Base-by-base conservation (phyloP, 2,329 filamentous ascomycete species). In the Conoideocrella luteorostrata region DNA sequence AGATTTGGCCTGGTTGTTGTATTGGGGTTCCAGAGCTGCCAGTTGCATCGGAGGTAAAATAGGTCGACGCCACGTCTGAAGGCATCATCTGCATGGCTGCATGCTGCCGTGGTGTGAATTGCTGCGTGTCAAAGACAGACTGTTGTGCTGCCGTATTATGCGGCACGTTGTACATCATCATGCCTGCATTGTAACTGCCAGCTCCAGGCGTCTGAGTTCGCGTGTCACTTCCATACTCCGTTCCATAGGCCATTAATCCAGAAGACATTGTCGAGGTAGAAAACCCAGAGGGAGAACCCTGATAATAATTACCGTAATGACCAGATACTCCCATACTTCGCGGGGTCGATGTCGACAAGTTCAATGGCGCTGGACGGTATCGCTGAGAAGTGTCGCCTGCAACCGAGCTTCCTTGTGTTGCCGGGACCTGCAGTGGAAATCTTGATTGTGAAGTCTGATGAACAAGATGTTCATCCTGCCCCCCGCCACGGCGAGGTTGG, bases 121-220 rank as follows among this genome's bases (percentile, higher is more conserved):
- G 83, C 61, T 82, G 79, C 59, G 80, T 70, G 65, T 91, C 86
- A 69, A 94, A 95, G 67, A 84, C 72, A 69, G 78, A 63, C 67
- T 70, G 71, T 66, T 79, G 77, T 51, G 73, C 68, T 49, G 69
- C 71, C 57, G 80, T 70, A 61, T n/a, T n/a, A n/a, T 82, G 81
- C 59, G 75, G 71, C 57, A 90, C 84, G 68, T 82, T 83, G 71
- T 94, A 94, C 76, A 93, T 83, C 70, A 91, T 80, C 50, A 78
- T 78, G 44, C 78, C 69, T 43, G 81, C 66, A 56, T 71, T 81
- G 71, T 77, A 85, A 63, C 69, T 70, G 58, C 68, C 64, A 56
- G 79, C 82, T 52, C 63, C 63, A 54, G 74, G 74, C 49, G 73
- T 64, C 56, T 73, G 73, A 51, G 75, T 74, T 50, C 77, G 72